A percentile compares a stretch with the other conserved stretches of the same genome.
phyloP scores from a whole-genome alignment of 768 basidiomycete genomes.

The Grammothele lineata region DNA sequence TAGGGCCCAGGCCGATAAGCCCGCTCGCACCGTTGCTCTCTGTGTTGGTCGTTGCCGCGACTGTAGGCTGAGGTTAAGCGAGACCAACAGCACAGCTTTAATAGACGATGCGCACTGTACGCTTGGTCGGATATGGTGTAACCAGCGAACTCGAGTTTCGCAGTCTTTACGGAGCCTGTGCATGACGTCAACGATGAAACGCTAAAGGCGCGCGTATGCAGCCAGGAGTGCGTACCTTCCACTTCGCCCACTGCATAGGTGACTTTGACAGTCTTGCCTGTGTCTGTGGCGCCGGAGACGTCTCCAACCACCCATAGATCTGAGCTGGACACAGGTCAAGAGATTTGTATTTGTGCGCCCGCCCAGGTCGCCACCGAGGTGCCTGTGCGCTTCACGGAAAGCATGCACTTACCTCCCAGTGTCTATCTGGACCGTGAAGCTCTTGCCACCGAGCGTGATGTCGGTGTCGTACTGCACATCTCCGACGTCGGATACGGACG shows the following conservation, averaged over 20 bases:
- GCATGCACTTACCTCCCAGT: slow-evolving; percentile 42
- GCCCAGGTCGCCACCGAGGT: too few relatives aligned
- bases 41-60: slow-evolving; percentile 33
- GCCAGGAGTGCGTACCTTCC: slow-evolving; percentile 32
- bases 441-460: slow-evolving; percentile 34
- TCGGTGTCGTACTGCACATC: slow-evolving; percentile 36
- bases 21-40: slow-evolving; percentile 32
- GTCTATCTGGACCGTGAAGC: slow-evolving; percentile 36
- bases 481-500: slow-evolving; percentile 25
- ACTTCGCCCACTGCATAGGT: slow-evolving; percentile 53
- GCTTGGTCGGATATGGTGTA: slow-evolving; percentile 43
- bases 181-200: too few relatives aligned
- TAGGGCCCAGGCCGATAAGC: slow-evolving; percentile 59
- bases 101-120: slow-evolving; percentile 33
- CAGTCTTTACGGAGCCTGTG: slow-evolving; percentile 43
- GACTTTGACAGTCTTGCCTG: slow-evolving; percentile 37
- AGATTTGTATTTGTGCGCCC: background rate
- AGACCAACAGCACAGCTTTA: background rate
- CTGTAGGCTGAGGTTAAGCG: slow-evolving; percentile 31
- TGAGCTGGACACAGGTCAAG: slow-evolving; percentile 37
- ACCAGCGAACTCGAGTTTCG: slow-evolving; percentile 40
- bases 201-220: background rate
- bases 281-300: slow-evolving; percentile 36
- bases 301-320: slow-evolving; percentile 56
- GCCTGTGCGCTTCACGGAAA: too few relatives aligned